Percentiles rank a stretch among this genome's conserved stretches.
Conservation (phyloP, 495 filamentous ascomycete genomes). For the Lepraria neglecta region DNA sequence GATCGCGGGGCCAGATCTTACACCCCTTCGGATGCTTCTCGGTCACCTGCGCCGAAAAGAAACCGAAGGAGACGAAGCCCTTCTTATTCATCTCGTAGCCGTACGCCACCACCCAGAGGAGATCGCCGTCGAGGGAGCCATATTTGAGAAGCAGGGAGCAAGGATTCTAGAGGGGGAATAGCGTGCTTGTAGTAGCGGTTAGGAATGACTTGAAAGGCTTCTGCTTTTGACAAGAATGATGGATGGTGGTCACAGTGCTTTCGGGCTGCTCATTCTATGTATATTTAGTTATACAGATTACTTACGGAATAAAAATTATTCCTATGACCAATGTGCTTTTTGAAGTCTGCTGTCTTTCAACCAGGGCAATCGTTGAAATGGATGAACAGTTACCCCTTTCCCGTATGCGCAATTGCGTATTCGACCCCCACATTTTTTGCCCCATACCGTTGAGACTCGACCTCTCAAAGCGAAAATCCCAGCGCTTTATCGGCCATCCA, state of each 20-base stretch:
- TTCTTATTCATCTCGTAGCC: slow-evolving; percentile 26
- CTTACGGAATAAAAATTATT: not conserved
- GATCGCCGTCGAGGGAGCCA: slow-evolving; percentile 14
- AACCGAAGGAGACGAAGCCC: slow-evolving; percentile 18
- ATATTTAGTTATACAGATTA: slow-evolving; percentile 1
- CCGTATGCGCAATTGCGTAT: slow-evolving; percentile 10
- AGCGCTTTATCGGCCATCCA: not conserved
- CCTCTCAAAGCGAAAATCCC: slow-evolving; percentile 11
- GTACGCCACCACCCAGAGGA: slow-evolving; percentile 20
- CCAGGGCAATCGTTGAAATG: not conserved
- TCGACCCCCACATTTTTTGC: not conserved
- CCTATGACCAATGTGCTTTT: not conserved
- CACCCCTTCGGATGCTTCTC: slow-evolving; percentile 18
- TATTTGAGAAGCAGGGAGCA: not conserved
- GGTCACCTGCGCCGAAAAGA: slow-evolving; percentile 16
- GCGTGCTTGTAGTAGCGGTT: not conserved
- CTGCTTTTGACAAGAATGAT: not conserved
- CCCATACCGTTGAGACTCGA: slow-evolving; percentile 5
- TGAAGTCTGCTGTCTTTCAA: not conserved
- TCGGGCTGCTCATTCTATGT: not conserved
- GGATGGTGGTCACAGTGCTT: not conserved
- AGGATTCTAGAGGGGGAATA: too few species aligned
- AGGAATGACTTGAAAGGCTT: not conserved
- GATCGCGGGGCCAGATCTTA: slow-evolving; percentile 15
- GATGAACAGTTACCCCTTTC: slow-evolving; percentile 8